phyloP scores from a whole-genome alignment of 805 yeast species.

The Maudiozyma pseudohumilis region DNA sequence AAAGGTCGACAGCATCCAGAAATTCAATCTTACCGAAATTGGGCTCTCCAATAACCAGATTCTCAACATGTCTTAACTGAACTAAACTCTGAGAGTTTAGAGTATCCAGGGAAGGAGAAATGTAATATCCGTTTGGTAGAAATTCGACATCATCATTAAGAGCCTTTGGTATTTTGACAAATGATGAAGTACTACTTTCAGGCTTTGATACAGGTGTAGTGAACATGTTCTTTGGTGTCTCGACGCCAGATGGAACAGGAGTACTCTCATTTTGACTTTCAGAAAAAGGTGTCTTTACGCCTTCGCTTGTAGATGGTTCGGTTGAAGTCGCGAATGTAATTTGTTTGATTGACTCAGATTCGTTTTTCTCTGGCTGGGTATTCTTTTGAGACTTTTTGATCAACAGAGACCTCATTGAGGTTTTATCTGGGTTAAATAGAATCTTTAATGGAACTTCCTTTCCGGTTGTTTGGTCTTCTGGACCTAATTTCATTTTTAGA shows the following conservation, averaged over 20 bases:
- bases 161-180: constrained; percentile 4
- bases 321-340: constrained; percentile 6
- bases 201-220: not conserved
- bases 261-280: not conserved
- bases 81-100: constrained; percentile 49
- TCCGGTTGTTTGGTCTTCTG: not conserved
- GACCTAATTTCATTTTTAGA: not conserved
- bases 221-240: not conserved
- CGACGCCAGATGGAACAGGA: not conserved
- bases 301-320: not conserved
- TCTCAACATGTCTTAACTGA: constrained; percentile 52
- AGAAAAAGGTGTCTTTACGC: not conserved
- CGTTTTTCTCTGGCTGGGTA: not conserved
- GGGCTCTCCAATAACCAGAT: constrained; percentile 69
- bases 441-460: constrained; percentile 10
- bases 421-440: constrained; percentile 23
- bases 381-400: constrained; percentile 17
- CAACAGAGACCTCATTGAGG: constrained; percentile 23
- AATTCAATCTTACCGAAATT: constrained; percentile 68
- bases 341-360: constrained; percentile 1
- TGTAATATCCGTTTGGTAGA: constrained; percentile 77
- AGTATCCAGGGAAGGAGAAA: constrained; percentile 62
- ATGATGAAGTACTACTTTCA: not conserved
- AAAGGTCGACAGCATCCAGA: constrained; percentile 71
- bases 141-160: constrained; percentile 34